Percentiles rank a stretch among this genome's conserved stretches.
Evolutionary conservation across 2,329 filamentous ascomycete genomes (phyloP).

Genomic region (Metarhizium anisopliae): DNA sequence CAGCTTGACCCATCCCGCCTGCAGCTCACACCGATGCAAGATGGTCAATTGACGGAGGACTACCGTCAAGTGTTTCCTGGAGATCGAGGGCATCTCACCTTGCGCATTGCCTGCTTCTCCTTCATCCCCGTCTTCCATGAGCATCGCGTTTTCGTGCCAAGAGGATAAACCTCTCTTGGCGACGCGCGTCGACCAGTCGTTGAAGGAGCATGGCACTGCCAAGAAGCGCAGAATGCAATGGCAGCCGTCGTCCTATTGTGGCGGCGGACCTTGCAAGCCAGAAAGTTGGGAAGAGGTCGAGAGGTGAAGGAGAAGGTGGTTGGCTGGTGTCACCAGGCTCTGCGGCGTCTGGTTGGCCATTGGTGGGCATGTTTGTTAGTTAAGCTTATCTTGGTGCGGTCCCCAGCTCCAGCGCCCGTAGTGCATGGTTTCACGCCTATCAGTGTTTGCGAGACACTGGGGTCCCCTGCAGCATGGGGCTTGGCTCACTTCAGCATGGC

Average conservation of each 20-base stretch:
- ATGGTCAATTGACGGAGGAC: too few species aligned
- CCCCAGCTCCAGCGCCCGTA: neutral
- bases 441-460: neutral
- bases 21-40: too few species aligned
- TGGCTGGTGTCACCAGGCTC: too few species aligned
- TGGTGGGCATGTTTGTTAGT: neutral
- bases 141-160: neutral
- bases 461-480: neutral
- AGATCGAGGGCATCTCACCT: too few species aligned
- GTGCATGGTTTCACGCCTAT: neutral
- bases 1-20: too few species aligned
- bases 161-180: neutral
- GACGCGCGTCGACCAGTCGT: conserved; percentile 2
- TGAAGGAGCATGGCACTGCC: neutral
- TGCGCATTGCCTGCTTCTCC: neutral
- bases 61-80: too few species aligned
- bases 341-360: neutral
- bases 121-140: neutral
- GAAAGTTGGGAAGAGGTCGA: too few species aligned
- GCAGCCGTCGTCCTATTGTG: neutral
- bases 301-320: too few species aligned
- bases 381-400: neutral
- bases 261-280: neutral
- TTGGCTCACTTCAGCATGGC: neutral
- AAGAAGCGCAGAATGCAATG: neutral